Percentiles rank a stretch among this genome's conserved stretches.
Evolutionary conservation across 192 early-diverging fungal genomes (phyloP).

Genomic region (Podila epigama): DNA sequence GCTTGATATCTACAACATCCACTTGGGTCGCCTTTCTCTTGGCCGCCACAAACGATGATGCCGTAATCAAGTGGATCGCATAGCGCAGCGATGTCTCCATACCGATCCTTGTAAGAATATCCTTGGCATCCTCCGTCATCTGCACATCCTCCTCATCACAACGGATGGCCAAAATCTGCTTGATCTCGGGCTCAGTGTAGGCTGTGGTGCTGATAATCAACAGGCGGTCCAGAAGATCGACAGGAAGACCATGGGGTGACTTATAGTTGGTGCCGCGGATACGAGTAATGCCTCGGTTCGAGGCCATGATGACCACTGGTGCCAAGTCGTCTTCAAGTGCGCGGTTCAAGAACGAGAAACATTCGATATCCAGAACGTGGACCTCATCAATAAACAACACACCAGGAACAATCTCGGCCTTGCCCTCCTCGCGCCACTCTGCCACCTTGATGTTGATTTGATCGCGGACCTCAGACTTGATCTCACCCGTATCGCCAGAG

Average conservation of each 20-base stretch:
- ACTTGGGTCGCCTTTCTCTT: constrained; percentile 91
- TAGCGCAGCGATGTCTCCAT: constrained; percentile 93
- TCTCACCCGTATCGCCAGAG: constrained; percentile 98
- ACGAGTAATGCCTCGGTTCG: constrained; percentile 94
- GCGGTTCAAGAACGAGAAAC: constrained; percentile 98
- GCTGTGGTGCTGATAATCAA: constrained; percentile 94
- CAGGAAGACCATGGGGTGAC: constrained; percentile 96
- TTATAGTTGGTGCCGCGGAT: constrained; percentile 97
- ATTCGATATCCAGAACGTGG: constrained; percentile 99
- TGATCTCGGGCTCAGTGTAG: constrained; percentile 86
- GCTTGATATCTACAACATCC: constrained; percentile 93
- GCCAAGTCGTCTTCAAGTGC: constrained; percentile 97
- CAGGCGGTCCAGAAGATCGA: constrained; percentile 94
- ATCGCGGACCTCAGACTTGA: constrained; percentile 95
- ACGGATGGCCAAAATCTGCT: constrained; percentile 88
- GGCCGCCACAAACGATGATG: constrained; percentile 86
- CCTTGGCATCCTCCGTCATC: constrained; percentile 86
- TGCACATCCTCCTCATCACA: constrained; percentile 95
- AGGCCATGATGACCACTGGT: constrained; percentile 99
- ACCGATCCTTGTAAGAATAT: constrained; percentile 89
- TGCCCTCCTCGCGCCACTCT: constrained; percentile 99
- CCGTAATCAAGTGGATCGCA: constrained; percentile 97
- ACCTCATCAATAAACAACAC: constrained; percentile 99
- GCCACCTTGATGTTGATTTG: constrained; percentile 97
- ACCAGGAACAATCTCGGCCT: constrained; percentile 97